Evolutionary conservation across 2,329 filamentous ascomycete species (phyloP), one percentile per base, ranked within the genome.

Genomic region (Claviceps capensis): DNA sequence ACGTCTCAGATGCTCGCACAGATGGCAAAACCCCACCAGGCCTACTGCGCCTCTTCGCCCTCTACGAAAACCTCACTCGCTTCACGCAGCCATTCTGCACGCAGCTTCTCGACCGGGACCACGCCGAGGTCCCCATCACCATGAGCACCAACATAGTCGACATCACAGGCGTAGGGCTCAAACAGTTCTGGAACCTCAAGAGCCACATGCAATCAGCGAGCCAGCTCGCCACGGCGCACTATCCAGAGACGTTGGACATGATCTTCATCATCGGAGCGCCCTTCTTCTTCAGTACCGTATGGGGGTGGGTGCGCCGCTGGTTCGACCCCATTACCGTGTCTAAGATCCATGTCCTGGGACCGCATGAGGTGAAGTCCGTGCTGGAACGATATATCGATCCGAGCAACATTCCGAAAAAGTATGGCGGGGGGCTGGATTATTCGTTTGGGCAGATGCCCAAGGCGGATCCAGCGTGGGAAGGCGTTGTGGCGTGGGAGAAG

Each of bases 181-280:
- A 87, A 72, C 89, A 94, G 71, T 96, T 96, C 67, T 96, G 91
- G 91, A 94, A 94, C 69, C 70, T 97, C 56, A 93, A 94, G 73
- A 72, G 72, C 23, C 91, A 96, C 67, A 95, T 97, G 89, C 90
- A 96, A 70, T 85, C 89, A 62, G 90, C 90, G 2, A 90, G 85
- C 62, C 80, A 83, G 54, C 74, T 96, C 51, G 91, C 91, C 5
- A 96, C 90, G 3, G 88, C 90, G 5, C 87, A 96, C 69, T 97
- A 96, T 65, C 91, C 91, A 0, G 91, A 97, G 70, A 97, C 90
- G 0, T 72, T 96, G 48, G 91, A 69, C 54, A 61, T 71, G 40
- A 74, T 75, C 60, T 75, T 74, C 56, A 85, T 97, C 62, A 88
- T 96, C 57, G 90, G 90, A 55, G 91, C 91, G 0, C 91, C 91